phyloP scores from a whole-genome alignment of 2,329 filamentous ascomycete species.

The Talaromyces sp. region DNA sequence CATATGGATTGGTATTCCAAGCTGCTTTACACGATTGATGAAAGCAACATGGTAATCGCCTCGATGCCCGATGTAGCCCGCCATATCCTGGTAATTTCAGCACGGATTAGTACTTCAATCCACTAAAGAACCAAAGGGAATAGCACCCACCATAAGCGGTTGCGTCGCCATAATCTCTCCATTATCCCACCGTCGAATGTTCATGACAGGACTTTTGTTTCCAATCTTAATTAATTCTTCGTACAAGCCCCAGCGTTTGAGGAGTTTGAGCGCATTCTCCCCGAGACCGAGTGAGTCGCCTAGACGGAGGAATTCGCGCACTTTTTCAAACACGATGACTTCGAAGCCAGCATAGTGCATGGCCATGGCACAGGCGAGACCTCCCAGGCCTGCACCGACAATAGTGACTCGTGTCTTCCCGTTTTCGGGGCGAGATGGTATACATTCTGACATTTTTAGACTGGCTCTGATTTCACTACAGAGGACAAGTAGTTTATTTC shows the following conservation, averaged over 20 bases:
- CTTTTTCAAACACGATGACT: constrained; percentile 18
- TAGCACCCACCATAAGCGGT: constrained; percentile 15
- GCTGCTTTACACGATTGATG: constrained; percentile 10
- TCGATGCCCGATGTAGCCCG: constrained; percentile 16
- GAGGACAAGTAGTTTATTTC: background rate
- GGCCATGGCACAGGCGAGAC: constrained; percentile 28
- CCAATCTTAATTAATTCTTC: constrained; percentile 16
- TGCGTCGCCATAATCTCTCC: constrained; percentile 15
- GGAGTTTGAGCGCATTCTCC: constrained; percentile 17
- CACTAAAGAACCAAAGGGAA: background rate
- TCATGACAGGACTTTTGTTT: constrained; percentile 16
- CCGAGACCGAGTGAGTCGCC: constrained; percentile 18
- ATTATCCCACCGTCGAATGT: constrained; percentile 15
- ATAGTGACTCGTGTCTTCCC: constrained; percentile 41
- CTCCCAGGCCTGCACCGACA: constrained; percentile 51
- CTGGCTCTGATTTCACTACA: background rate
- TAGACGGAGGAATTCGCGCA: constrained; percentile 17
- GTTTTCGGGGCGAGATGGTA: background rate
- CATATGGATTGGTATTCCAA: constrained; percentile 16
- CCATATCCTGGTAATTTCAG: background rate
- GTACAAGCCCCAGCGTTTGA: constrained; percentile 16
- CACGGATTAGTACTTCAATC: background rate
- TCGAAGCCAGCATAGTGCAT: constrained; percentile 17
- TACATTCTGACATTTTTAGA: background rate
- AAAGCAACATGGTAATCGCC: constrained; percentile 18